Evolutionary conservation across 192 early-diverging fungal genomes (phyloP), one percentile per base, ranked within the genome.

Genomic region (Coemansia sp.): DNA sequence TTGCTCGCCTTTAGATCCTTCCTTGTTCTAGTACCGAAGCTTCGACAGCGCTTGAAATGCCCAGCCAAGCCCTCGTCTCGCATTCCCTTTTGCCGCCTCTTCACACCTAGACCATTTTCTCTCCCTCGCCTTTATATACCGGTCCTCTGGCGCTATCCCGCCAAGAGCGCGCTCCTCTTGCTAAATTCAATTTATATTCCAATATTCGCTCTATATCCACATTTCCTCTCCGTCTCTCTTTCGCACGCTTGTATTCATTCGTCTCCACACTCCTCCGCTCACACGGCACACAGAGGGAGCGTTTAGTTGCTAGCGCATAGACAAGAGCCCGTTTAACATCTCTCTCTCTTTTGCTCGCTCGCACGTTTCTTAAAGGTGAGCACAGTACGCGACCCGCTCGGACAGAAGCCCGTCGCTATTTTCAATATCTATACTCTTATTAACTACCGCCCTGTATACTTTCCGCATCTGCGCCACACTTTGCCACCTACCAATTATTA

Each of bases 11-110:
- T 27, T 19, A 27, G 6, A 17, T 43, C 19, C 42, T 31, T 31
- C 40, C 24, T 61, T 35, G 59, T 24, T 60, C 37, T 40, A 38
- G 31, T 17, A 40, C 29, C 59, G 37, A 40, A 38, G 24, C 59
- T 60, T 43, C 59, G 56, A 38, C 56, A n/a, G 40, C 6, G 59
- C 37, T 36, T 39, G 38, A 40, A 17, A 40, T 61, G 37, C 24
- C 12, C 20, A 22, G 59, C 59, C 59, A 61, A 61, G 59, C 27
- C 14, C 39, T 42, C 35, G 59, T 27, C 24, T 39, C 7, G 39
- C 25, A 6, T 36, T 36, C 49, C 22, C 15, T 27, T 27, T 57
- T 32, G 5, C 54, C n/a, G 19, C 32, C 29, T 12, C 29, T 57
- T 29, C 9, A 19, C 15, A 9, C 17, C 4, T 20, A 47, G 22